phyloP scores from a whole-genome alignment of 371 early-diverging fungal genomes.

The Mucor circinelloides region DNA sequence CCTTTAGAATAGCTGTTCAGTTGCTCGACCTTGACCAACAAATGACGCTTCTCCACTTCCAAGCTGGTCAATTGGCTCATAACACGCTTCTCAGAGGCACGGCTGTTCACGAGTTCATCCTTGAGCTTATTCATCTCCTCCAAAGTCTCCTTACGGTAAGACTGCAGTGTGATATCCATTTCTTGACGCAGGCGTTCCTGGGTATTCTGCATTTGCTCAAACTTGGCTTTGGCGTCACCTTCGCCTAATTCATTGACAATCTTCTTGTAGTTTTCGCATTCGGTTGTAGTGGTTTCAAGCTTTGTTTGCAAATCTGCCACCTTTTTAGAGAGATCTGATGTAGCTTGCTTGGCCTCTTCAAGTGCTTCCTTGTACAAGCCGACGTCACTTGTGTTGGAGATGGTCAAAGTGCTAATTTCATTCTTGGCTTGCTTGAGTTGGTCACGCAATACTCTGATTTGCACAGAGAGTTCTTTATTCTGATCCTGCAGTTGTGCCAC shows the following conservation, averaged over 20 bases:
- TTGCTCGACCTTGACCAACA: neutral
- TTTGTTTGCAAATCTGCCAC: neutral
- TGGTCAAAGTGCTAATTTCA: neutral
- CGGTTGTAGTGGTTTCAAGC: neutral
- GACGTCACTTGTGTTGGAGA: neutral
- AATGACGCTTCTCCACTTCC: neutral
- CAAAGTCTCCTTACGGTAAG: constrained; percentile 2
- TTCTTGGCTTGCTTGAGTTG: neutral
- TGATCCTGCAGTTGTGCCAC: constrained; percentile 16
- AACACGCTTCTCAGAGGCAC: constrained; percentile 2
- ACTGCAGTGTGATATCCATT: constrained; percentile 7
- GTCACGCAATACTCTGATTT: neutral
- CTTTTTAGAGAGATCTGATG: neutral
- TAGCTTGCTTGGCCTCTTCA: neutral
- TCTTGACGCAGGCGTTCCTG: constrained; percentile 7
- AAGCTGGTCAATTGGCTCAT: neutral
- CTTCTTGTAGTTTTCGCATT: constrained; percentile 14
- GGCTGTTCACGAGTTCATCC: constrained; percentile 1
- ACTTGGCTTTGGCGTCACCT: constrained; percentile 1
- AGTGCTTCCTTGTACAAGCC: neutral
- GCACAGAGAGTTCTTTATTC: neutral
- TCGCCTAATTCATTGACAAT: constrained; percentile 1
- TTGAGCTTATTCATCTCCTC: constrained; percentile 8
- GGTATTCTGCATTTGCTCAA: constrained; percentile 7
- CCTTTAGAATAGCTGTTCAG: neutral